Evolutionary conservation across 2,329 filamentous ascomycete genomes (phyloP).

Genomic region (Colletotrichum cuscutae): DNA sequence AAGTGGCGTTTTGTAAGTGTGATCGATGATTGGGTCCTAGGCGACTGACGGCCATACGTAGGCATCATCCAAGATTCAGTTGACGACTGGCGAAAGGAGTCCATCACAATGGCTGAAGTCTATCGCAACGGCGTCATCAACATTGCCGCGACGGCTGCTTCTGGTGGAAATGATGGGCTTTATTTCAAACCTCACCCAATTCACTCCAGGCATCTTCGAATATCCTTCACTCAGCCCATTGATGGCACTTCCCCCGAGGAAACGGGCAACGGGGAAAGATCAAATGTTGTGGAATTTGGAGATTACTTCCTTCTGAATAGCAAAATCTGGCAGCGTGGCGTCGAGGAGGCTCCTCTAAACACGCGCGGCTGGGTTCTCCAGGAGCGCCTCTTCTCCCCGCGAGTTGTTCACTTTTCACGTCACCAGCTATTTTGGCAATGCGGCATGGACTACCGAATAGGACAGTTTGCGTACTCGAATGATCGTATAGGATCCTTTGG

Average conservation of each 20-base stretch:
- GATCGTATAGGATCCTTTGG: neutral
- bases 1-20: neutral
- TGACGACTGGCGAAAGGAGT: neutral
- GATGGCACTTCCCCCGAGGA: neutral
- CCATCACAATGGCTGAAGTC: neutral
- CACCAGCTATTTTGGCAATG: conserved; percentile 38
- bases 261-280: neutral
- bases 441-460: neutral
- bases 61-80: neutral
- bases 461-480: neutral
- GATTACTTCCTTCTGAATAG: neutral
- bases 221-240: neutral
- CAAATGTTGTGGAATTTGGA: neutral
- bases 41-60: neutral
- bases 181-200: neutral
- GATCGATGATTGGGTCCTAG: neutral
- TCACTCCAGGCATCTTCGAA: neutral
- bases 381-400: conserved; percentile 37
- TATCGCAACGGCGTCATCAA: neutral
- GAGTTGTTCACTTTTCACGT: conserved; percentile 32
- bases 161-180: neutral
- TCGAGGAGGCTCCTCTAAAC: conserved; percentile 26
- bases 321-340: neutral
- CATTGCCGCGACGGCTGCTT: neutral
- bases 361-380: conserved; percentile 39